Base-by-base conservation (phyloP, 2,329 filamentous ascomycete species). In the Aspergillus phoenicis region DNA sequence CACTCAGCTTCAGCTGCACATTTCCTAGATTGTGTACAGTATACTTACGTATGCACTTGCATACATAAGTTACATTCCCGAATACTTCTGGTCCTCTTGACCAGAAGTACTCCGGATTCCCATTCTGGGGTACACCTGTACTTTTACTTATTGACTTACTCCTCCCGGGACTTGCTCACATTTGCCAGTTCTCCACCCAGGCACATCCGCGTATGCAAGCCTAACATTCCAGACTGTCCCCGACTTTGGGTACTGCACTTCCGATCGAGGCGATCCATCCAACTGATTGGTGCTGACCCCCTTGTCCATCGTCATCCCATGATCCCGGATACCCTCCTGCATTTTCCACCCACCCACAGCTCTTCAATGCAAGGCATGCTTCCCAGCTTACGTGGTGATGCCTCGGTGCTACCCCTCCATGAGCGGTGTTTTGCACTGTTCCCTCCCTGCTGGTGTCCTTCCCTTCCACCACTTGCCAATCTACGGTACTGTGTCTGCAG, bases 321-420 rank as follows among this genome's bases (percentile, higher is more conserved):
- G 51, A 62, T 61, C 53, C 63, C 61, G 61, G 66, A 63, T 66
- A 52, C 62, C 52, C 47, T 47, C 33, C 56, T 59, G 62, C 63
- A 62, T 43, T 52, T 62, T 48, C 58, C 57, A 57, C 52, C 58
- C 51, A 60, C 51, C 56, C 24, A 54, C 62, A 61, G 28, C 54
- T 66, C 62, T 57, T 62, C 61, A 57, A 57, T 62, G 57, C 60
- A 57, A 63, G 61, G 59, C 59, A 62, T 59, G 60, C 36, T 26
- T 26, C 11, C 24, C 26, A 15, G 52, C 52, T 54, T 54, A 58
- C 57, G 49, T 54, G 49, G 57, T 54, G 28, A 47, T 28, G n/a
- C 26, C 22, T 8, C 26, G 20, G 13, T 47, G 49, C n/a, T 30
- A 30, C 33, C 47, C 24, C 30, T 43, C 41, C 54, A 57, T 43